phyloP scores from a whole-genome alignment of 257 asterid species.

The Solanum bulbocastanum region DNA sequence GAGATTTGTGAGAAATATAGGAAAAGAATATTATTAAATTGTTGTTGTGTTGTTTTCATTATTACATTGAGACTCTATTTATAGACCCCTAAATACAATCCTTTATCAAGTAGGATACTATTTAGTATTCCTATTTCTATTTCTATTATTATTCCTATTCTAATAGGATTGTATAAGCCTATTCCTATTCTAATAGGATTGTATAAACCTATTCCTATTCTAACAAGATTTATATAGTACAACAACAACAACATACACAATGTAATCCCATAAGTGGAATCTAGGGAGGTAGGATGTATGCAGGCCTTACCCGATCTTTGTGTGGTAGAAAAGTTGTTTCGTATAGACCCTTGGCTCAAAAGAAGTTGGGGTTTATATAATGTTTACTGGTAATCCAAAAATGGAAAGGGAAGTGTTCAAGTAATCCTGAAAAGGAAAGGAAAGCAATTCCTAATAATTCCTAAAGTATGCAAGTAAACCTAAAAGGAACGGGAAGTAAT shows the following conservation, averaged over 20 bases:
- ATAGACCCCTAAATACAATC: too few species aligned
- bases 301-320: background rate
- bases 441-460: background rate
- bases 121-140: too few species aligned
- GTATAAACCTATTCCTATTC: too few species aligned
- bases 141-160: too few species aligned
- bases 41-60: too few species aligned
- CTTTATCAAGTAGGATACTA: too few species aligned
- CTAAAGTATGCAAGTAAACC: background rate
- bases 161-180: too few species aligned
- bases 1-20: too few species aligned
- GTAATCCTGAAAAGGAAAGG: background rate
- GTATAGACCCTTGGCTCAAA: background rate
- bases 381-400: background rate
- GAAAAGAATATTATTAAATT: too few species aligned
- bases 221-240: too few species aligned
- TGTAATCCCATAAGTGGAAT: background rate
- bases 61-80: too few species aligned
- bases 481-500: background rate
- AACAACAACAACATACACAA: background rate
- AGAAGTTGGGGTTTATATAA: background rate
- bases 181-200: too few species aligned
- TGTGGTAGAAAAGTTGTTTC: background rate
- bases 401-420: background rate
- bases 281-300: background rate